Conservation (phyloP, 305 asterid genomes). For the Fraxinus nigra region DNA sequence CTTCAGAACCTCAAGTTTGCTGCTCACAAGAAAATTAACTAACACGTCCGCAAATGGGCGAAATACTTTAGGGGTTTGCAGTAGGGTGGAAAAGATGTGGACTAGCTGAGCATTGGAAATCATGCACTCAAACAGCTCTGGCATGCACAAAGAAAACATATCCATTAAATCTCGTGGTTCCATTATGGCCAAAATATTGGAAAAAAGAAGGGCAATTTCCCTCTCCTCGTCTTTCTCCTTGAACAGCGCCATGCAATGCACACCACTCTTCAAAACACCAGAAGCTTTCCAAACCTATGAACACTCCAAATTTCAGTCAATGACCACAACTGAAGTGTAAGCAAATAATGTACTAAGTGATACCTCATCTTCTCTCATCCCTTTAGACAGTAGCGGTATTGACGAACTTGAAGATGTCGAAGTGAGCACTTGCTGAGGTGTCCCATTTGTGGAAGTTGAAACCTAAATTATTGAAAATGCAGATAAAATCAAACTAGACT, state of each 20-base stretch:
- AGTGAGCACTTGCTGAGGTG: slow-evolving; percentile 77
- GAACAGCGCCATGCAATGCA: slow-evolving; percentile 93
- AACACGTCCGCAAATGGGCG: slow-evolving; percentile 98
- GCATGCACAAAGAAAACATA: slow-evolving; percentile 99
- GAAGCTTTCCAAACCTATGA: slow-evolving; percentile 98
- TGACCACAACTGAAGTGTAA: slow-evolving; percentile 20
- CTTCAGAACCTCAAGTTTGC: slow-evolving; percentile 98
- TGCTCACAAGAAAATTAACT: slow-evolving; percentile 91
- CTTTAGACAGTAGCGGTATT: slow-evolving; percentile 69
- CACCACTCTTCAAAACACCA: slow-evolving; percentile 97
- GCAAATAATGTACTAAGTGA: slow-evolving; percentile 17
- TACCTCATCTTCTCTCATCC: slow-evolving; percentile 99
- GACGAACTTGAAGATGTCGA: slow-evolving; percentile 69
- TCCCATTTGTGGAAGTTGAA: slow-evolving; percentile 87
- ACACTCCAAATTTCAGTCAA: slow-evolving; percentile 33
- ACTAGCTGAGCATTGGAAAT: slow-evolving; percentile 91
- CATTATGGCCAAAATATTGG: slow-evolving; percentile 96
- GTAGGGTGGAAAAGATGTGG: slow-evolving; percentile 85
- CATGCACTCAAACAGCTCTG: slow-evolving; percentile 98
- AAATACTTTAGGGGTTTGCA: slow-evolving; percentile 93
- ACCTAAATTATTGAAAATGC: slow-evolving; percentile 47
- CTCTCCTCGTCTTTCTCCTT: slow-evolving; percentile 99
- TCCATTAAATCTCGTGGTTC: slow-evolving; percentile 99
- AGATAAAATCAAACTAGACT: slow-evolving; percentile 19
- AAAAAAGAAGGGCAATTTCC: slow-evolving; percentile 89